A percentile compares a stretch with the other conserved stretches of the same genome.
These are phyloP conservation scores for Rubia peregrina DNA, from an alignment of 305 asterid species.

Conservation along the genomic window DNA sequence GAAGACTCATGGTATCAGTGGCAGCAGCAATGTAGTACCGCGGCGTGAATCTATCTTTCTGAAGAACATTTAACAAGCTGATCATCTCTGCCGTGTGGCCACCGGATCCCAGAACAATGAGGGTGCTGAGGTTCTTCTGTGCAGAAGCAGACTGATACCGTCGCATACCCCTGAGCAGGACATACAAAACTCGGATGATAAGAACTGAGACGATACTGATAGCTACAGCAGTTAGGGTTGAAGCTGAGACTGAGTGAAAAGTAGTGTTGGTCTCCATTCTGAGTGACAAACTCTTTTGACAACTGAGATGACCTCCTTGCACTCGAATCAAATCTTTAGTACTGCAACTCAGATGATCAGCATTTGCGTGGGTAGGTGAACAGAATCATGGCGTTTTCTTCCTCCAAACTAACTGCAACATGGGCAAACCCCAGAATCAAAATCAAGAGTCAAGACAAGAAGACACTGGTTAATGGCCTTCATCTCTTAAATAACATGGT, in stretches of 20 bases:
- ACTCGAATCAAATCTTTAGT: neutral
- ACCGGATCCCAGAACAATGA: conserved; percentile 86
- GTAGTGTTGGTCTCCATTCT: neutral
- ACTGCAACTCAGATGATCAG: neutral
- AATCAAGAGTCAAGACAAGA: neutral
- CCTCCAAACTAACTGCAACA: neutral
- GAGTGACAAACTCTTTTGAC: neutral
- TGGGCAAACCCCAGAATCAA: neutral
- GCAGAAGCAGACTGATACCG: conserved; percentile 24
- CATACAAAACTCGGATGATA: conserved; percentile 39
- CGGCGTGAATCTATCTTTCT: conserved; percentile 55
- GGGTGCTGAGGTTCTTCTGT: conserved; percentile 44
- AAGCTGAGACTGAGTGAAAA: neutral
- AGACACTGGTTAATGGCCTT: neutral
- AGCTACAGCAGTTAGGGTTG: conserved; percentile 7
- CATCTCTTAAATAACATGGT: neutral
- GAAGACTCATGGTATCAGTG: conserved; percentile 92
- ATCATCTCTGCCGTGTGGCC: conserved; percentile 99
- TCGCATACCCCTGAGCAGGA: conserved; percentile 41
- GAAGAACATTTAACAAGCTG: conserved; percentile 57
- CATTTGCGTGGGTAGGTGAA: neutral
- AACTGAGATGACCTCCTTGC: neutral
- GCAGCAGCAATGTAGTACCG: conserved; percentile 88
- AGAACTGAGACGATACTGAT: conserved; percentile 37
- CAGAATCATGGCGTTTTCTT: neutral